A percentile compares a stretch with the other conserved stretches of the same genome.
Conservation (phyloP, 208 protist genomes). For the Trypanosomatidae sp. region DNA sequence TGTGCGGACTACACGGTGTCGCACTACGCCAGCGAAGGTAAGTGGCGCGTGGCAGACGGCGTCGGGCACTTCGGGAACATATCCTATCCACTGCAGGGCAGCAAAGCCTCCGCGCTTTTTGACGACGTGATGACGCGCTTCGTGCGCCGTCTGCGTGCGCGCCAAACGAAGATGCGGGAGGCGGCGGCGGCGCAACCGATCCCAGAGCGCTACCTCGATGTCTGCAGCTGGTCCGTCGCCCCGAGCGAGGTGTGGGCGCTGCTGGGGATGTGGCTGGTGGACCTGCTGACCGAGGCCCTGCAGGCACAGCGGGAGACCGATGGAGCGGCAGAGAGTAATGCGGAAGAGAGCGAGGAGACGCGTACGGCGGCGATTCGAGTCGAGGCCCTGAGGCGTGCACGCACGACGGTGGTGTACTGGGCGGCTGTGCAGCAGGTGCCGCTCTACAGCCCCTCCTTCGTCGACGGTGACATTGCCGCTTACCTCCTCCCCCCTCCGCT, state of each 20-base stretch:
- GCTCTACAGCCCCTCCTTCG: slow-evolving; percentile 82
- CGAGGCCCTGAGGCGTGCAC: slow-evolving; percentile 38
- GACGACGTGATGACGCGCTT: slow-evolving; percentile 54
- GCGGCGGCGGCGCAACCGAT: slow-evolving; percentile 9
- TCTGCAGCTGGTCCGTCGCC: slow-evolving; percentile 66
- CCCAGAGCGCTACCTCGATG: slow-evolving; percentile 21
- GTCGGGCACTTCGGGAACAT: too few relatives aligned
- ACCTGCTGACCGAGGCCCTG: slow-evolving; percentile 54
- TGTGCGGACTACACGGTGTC: slow-evolving; percentile 55
- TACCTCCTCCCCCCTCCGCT: slow-evolving; percentile 36
- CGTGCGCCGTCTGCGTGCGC: slow-evolving; percentile 32
- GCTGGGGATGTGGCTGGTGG: slow-evolving; percentile 64
- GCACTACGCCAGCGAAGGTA: slow-evolving; percentile 43
- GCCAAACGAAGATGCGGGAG: slow-evolving; percentile 31
- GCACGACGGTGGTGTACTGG: slow-evolving; percentile 80
- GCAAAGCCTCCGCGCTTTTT: slow-evolving; percentile 46
- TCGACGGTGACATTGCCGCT: slow-evolving; percentile 67
- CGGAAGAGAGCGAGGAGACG: too few relatives aligned
- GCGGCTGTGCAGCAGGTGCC: slow-evolving; percentile 73
- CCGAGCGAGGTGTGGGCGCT: slow-evolving; percentile 80
- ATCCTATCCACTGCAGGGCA: neutral
- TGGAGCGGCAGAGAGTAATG: neutral
- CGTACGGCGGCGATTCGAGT: neutral
- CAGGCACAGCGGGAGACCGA: neutral
- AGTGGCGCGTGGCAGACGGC: neutral